Base-by-base conservation (phyloP, 768 basidiomycete genomes). In the Hericium erinaceus region DNA sequence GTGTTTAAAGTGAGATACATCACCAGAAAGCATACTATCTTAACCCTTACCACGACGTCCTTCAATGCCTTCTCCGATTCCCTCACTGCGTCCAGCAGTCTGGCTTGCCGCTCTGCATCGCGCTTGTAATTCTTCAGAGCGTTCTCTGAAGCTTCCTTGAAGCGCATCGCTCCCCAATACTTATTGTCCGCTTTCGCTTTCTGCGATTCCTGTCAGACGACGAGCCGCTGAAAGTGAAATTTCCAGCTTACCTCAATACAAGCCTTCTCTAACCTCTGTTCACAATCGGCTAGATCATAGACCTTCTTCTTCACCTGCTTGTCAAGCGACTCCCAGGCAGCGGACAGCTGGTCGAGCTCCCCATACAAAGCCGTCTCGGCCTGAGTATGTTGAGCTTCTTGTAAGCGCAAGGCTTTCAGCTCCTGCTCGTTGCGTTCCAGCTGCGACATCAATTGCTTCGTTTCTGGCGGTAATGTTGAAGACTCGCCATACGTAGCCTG, bases 151-250 rank as follows among this genome's bases (percentile, higher is more conserved):
- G 89, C 84, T 58, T 97, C 93, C 71, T 89, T 93, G 57, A 87
- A 85, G 33, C 93, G 84, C 85, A 95, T 90, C 2, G 86, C 85
- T 16, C 89, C 81, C 66, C 85, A 98, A 67, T 83, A 98, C 69
- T 95, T 98, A 75, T 94, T 95, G 59, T 98, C 95, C 15, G 89
- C 84, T 73, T 95, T 98, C 9, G 92, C 90, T 86, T 91, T 92
- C 92, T 98, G 71, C 39, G 54, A 39, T 13, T 54, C 46, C 57
- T 60, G 7, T 16, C 16, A 57, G 22, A 39, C 13, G 56, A 41
- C 12, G 20, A 2, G 3, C 52, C 18, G 26, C 24, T 2, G 12
- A 55, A 20, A 11, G 20, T 48, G n/a, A 6, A 40, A 18, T 50
- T 4, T 10, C 16, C 20, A 37, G 74, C 80, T 55, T 54, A 92